Evolutionary conservation across 2,329 filamentous ascomycete species (phyloP), one percentile per base, ranked within the genome.

Genomic region (Colletotrichum spaethianum): DNA sequence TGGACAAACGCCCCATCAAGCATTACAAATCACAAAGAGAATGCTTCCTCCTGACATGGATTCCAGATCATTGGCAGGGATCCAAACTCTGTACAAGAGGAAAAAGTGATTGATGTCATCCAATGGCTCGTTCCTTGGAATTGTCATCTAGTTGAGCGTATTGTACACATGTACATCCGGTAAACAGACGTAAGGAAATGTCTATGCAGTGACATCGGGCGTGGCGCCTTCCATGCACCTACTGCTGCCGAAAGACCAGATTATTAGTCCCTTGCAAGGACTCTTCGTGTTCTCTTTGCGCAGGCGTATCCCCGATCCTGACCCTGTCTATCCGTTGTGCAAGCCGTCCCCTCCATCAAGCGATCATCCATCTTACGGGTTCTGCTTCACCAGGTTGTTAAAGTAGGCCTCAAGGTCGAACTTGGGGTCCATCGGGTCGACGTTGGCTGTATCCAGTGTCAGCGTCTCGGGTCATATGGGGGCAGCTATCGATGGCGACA

Each of bases 391-490:
- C 78, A 94, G 85, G 78, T 90, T 87, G 79, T 90, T 89, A 83
- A 98, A 85, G 83, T 91, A 94, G 78, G 93, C 92, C 88, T 98
- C 96, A 78, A 98, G 88, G 82, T 99, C 95, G 86, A 98, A 98
- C 80, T 95, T 94, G 80, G 95, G 91, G 86, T 96, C 91, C 80
- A 92, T 90, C 73, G 93, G 93, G 85, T 98, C 92, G 81, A 90
- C 87, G 82, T 92, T 89, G 76, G 92, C 92, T 94, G 79, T 76
- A 75, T 56, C 40, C 8, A 9, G 23, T n/a, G 55, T 72, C 44
- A 72, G 66, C 33, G 64, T 48, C 6, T 18, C 28, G n/a, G 8
- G 20, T 26, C 33, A 46, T 42, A 2, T 7, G 11, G 18, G 9
- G 28, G 53, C 44, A 33, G 28, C 20, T 40, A 12, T 60, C 44